These are phyloP conservation scores for Linum usitatissimum DNA, from an alignment of 345 rosid genomes.

Conservation along the genomic window DNA sequence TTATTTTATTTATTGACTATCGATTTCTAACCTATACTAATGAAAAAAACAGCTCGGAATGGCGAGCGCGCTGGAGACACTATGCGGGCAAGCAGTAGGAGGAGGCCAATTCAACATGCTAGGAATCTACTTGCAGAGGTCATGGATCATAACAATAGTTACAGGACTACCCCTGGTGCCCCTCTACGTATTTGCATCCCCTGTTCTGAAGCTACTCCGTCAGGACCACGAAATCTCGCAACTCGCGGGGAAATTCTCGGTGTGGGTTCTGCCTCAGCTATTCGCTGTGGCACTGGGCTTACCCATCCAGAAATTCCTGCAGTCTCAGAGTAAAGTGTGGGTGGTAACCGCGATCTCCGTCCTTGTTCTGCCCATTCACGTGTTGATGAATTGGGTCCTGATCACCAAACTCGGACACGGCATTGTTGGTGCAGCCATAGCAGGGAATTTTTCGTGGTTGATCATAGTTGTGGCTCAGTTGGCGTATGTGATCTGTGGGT, in stretches of 20 bases:
- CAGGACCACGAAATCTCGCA: constrained; percentile 34
- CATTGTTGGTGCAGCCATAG: constrained; percentile 42
- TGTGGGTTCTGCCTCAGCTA: constrained; percentile 35
- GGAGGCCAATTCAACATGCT: constrained; percentile 40
- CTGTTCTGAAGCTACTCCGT: constrained; percentile 27
- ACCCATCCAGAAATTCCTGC: constrained; percentile 45
- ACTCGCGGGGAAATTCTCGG: constrained; percentile 35
- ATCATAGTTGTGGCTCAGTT: constrained; percentile 24
- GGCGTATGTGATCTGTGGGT: constrained; percentile 26
- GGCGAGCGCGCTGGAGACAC: constrained; percentile 54
- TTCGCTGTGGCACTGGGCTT: constrained; percentile 35
- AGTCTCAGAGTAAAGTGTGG: constrained; percentile 47
- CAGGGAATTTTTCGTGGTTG: constrained; percentile 41
- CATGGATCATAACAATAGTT: constrained; percentile 28
- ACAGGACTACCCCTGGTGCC: constrained; percentile 36
- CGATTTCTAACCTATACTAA: too few relatives aligned
- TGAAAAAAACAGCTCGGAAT: constrained; percentile 31
- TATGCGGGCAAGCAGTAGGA: constrained; percentile 52
- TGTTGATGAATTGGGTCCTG: constrained; percentile 31
- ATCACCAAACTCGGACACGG: constrained; percentile 28
- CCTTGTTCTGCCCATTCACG: constrained; percentile 22
- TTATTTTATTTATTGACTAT: too few relatives aligned
- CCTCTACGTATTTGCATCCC: constrained; percentile 27
- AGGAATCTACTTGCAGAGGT: constrained; percentile 45
- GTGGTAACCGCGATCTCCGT: constrained; percentile 35